These are phyloP conservation scores for Coemansia pectinata DNA, from an alignment of 192 early-diverging fungal genomes.

Conservation along the genomic window DNA sequence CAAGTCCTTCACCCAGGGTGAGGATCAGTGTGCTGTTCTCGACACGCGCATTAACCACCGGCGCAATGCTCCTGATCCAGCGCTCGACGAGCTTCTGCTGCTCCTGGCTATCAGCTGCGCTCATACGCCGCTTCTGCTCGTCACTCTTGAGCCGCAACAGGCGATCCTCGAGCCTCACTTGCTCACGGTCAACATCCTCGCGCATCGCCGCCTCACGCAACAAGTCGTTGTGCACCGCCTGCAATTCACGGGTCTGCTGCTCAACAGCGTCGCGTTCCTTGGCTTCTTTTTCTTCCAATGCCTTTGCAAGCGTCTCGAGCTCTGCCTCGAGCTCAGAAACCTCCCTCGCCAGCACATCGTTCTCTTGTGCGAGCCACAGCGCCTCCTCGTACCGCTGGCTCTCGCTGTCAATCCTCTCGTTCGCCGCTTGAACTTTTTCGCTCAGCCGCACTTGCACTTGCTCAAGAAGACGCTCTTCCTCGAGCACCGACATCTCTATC, in stretches of 20 bases:
- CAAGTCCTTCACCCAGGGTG: constrained; percentile 47
- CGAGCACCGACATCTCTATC: constrained; percentile 39
- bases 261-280: constrained; percentile 36
- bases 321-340: constrained; percentile 41
- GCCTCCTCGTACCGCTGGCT: constrained; percentile 31
- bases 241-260: constrained; percentile 54
- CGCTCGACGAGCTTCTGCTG: constrained; percentile 47
- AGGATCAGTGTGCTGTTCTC: constrained; percentile 50
- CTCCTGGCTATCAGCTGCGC: constrained; percentile 46
- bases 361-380: constrained; percentile 16
- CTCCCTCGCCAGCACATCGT: constrained; percentile 29
- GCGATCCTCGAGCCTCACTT: constrained; percentile 33
- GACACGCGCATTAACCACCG: constrained; percentile 42
- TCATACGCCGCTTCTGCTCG: constrained; percentile 47
- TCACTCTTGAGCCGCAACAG: constrained; percentile 45
- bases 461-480: constrained; percentile 49
- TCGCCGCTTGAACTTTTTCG: constrained; percentile 38
- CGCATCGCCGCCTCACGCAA: constrained; percentile 45
- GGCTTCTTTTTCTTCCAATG: constrained; percentile 42
- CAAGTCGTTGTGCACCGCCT: constrained; percentile 49
- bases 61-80: constrained; percentile 47
- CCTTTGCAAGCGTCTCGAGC: constrained; percentile 23
- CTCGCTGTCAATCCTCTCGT: constrained; percentile 36
- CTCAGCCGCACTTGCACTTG: constrained; percentile 43
- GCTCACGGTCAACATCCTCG: constrained; percentile 46